Evolutionary conservation across 352 stramenopile species (phyloP).

Genomic region (Phytopythium litorale): DNA sequence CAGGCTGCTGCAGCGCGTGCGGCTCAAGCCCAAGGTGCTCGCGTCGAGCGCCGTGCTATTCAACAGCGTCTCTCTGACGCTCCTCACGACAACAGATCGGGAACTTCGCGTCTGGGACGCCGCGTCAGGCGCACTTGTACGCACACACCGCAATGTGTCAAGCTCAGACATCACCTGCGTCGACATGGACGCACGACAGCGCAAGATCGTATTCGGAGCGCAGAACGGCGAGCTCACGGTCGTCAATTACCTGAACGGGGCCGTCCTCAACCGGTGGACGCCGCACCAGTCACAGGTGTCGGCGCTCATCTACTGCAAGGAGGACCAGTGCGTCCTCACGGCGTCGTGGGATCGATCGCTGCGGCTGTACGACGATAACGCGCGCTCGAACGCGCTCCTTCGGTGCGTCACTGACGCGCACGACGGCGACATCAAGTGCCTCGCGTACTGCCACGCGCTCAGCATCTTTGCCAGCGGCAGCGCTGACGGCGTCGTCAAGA

Average conservation of each 20-base stretch:
- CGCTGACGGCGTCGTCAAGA: constrained; percentile 61
- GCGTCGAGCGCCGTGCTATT: constrained; percentile 63
- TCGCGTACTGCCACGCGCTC: constrained; percentile 72
- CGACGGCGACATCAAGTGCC: constrained; percentile 71
- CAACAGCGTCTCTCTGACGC: constrained; percentile 61
- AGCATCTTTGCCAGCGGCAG: constrained; percentile 59
- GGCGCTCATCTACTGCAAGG: constrained; percentile 66
- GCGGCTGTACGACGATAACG: constrained; percentile 69
- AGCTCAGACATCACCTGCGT: constrained; percentile 65
- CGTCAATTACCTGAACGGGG: constrained; percentile 76
- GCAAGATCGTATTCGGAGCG: constrained; percentile 66
- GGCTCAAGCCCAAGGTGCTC: constrained; percentile 53
- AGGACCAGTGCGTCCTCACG: constrained; percentile 70
- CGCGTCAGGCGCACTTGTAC: constrained; percentile 42
- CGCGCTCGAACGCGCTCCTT: constrained; percentile 46
- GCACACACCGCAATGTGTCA: constrained; percentile 51
- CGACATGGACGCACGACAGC: constrained; percentile 59
- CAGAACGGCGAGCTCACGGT: constrained; percentile 66
- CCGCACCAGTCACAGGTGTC: constrained; percentile 61
- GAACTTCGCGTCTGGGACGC: constrained; percentile 75
- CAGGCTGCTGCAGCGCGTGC: constrained; percentile 64
- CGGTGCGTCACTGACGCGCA: constrained; percentile 68
- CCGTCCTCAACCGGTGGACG: constrained; percentile 58
- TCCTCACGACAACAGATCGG: constrained; percentile 63
- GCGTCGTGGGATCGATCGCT: constrained; percentile 75